Conservation (phyloP, 2,329 filamentous ascomycete species). For the Paraphoma sp. region DNA sequence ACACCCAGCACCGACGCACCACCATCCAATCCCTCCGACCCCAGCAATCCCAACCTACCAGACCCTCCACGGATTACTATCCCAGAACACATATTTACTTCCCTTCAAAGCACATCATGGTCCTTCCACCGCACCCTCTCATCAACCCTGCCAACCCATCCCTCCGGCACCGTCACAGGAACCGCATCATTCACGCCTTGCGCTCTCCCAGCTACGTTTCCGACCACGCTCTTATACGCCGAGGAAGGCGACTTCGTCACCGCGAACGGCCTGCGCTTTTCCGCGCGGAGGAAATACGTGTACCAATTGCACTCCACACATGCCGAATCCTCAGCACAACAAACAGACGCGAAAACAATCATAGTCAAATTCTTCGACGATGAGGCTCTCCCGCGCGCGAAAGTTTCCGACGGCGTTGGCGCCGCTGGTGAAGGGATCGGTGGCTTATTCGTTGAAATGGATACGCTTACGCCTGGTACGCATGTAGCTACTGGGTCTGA, state of each 20-base stretch:
- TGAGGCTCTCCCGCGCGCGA: conserved; percentile 4
- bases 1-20: background rate
- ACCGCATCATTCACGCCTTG: conserved; percentile 69
- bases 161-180: conserved; percentile 71
- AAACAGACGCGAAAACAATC: background rate
- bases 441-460: conserved; percentile 78
- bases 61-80: background rate
- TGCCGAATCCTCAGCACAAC: no score
- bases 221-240: conserved; percentile 70
- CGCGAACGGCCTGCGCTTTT: conserved; percentile 61
- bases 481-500: conserved; percentile 12
- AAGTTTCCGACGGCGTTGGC: conserved; percentile 11
- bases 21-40: no score
- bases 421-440: conserved; percentile 60
- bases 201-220: conserved; percentile 17
- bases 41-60: background rate
- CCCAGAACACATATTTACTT: conserved; percentile 17
- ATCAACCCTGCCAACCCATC: conserved; percentile 65
- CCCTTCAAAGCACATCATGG: conserved; percentile 58
- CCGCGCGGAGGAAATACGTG: conserved; percentile 70
- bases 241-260: conserved; percentile 71
- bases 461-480: conserved; percentile 47
- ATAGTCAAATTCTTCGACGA: conserved; percentile 23
- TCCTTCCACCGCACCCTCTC: conserved; percentile 63
- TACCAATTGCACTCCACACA: conserved; percentile 64